Evolutionary conservation across 73 alveolate species (phyloP).

Genomic region (Stentor roeselii): DNA sequence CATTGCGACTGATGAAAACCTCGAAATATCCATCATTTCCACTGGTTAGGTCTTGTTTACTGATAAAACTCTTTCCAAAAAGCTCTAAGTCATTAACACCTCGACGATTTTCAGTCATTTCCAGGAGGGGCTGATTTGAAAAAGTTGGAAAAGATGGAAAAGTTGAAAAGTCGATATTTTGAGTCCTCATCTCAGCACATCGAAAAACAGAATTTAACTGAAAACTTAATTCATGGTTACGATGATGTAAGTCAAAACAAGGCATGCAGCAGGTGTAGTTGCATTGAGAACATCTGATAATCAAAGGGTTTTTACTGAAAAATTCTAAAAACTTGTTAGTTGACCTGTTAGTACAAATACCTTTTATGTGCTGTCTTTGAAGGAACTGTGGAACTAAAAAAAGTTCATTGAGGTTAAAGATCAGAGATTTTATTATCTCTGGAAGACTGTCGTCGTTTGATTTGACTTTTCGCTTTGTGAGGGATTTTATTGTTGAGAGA

Average conservation of each 20-base stretch:
- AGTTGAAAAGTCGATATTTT: too few species aligned
- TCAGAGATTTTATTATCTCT: background rate
- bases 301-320: slow-evolving; percentile 13
- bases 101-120: too few species aligned
- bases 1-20: too few species aligned
- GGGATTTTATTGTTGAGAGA: background rate
- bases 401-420: background rate
- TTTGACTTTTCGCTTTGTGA: background rate
- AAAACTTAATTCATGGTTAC: background rate
- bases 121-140: too few species aligned
- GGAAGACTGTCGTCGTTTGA: background rate
- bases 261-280: background rate
- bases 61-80: too few species aligned
- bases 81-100: too few species aligned
- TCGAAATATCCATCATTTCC: too few species aligned
- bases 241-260: background rate
- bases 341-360: background rate
- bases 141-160: too few species aligned
- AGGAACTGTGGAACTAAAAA: background rate
- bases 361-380: slow-evolving; percentile 1
- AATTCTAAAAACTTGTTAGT: background rate
- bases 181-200: too few species aligned
- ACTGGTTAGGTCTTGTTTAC: too few species aligned
- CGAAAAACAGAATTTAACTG: too few species aligned
- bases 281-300: background rate